Conservation (phyloP, 2,329 filamentous ascomycete genomes). For the Stachybotrys echinatus region DNA sequence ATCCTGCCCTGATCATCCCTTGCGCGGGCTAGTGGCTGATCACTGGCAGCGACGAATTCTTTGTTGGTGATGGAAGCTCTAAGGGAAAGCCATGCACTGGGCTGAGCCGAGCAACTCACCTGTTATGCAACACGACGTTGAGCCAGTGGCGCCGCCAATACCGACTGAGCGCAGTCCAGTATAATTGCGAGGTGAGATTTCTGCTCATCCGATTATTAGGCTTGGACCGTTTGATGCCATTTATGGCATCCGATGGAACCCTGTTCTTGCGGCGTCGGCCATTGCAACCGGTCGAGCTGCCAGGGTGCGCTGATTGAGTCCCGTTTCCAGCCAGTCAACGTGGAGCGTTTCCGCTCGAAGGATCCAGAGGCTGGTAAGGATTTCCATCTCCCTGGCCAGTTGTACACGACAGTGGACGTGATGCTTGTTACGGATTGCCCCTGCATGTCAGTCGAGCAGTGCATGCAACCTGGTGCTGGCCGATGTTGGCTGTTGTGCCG, state of each 20-base stretch:
- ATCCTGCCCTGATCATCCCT: too few relatives aligned
- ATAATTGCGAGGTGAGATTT: too few relatives aligned
- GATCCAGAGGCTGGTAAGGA: not conserved
- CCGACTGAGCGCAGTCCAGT: too few relatives aligned
- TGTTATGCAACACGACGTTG: too few relatives aligned
- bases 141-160: too few relatives aligned
- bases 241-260: not conserved
- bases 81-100: too few relatives aligned
- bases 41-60: too few relatives aligned
- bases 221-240: too few relatives aligned
- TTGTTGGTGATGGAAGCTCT: too few relatives aligned
- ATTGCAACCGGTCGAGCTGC: not conserved
- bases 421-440: not conserved
- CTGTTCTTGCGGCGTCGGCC: not conserved
- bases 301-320: not conserved
- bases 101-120: too few relatives aligned
- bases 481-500: not conserved
- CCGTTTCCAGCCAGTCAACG: not conserved
- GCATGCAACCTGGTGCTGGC: not conserved
- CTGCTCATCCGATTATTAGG: too few relatives aligned
- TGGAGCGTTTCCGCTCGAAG: not conserved
- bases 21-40: too few relatives aligned
- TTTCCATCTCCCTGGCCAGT: not conserved
- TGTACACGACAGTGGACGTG: not conserved
- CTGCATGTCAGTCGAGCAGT: not conserved